Percentiles rank a stretch among this genome's conserved stretches.
Evolutionary conservation across 2,329 filamentous ascomycete species (phyloP).

Genomic region (Xylaria sp.): DNA sequence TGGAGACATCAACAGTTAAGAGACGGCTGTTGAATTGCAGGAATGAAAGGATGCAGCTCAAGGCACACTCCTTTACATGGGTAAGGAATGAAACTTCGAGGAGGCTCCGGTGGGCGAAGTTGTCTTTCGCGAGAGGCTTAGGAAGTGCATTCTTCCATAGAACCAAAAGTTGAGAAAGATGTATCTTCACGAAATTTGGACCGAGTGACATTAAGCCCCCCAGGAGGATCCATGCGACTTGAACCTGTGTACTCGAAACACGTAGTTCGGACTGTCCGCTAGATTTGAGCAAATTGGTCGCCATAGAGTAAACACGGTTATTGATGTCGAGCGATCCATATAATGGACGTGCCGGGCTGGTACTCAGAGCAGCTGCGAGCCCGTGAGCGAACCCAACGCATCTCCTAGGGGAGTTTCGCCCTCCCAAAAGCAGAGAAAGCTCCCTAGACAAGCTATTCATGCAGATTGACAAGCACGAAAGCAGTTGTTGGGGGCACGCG

Average conservation of each 20-base stretch:
- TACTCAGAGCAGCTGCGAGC: conserved; percentile 87
- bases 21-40: conserved; percentile 91
- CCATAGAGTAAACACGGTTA: conserved; percentile 87
- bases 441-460: conserved; percentile 95
- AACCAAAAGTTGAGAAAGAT: conserved; percentile 89
- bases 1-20: conserved; percentile 91
- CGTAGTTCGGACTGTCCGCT: conserved; percentile 90
- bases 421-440: conserved; percentile 75
- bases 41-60: conserved; percentile 90
- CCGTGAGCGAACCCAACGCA: conserved; percentile 93
- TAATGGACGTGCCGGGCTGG: conserved; percentile 83
- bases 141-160: conserved; percentile 98
- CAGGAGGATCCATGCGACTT: conserved; percentile 97
- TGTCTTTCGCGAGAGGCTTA: conserved; percentile 91
- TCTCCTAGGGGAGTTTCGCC: conserved; percentile 77
- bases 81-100: conserved; percentile 92
- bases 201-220: conserved; percentile 96
- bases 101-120: conserved; percentile 79
- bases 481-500: conserved; percentile 88
- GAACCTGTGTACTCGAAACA: conserved; percentile 91
- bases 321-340: conserved; percentile 97
- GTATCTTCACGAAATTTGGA: conserved; percentile 98
- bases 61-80: conserved; percentile 91
- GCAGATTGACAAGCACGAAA: conserved; percentile 91
- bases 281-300: conserved; percentile 88